Evolutionary conservation across 1,284 basidiomycete species (phyloP), one percentile per base, ranked within the genome.

Genomic region (Paramarasmius palmivorus): DNA sequence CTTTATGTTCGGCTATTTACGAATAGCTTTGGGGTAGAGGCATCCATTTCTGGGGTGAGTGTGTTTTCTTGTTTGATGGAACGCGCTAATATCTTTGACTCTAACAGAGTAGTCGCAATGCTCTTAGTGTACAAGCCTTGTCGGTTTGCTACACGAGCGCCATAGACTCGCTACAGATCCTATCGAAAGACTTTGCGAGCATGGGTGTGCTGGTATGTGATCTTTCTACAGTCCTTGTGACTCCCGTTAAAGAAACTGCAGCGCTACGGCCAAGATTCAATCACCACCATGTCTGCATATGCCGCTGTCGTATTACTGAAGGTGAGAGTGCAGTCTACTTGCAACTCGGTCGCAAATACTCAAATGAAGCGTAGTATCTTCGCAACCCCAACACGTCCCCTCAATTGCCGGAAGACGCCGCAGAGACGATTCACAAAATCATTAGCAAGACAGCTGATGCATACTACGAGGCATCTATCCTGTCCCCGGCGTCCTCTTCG

Each of bases 221-320:
- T 14, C 25, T 40, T 42, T 47, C 4, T 47, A 41, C 50, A 20
- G 38, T 44, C 36, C n/a, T 20, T 38, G 34, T 22, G 2, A 50
- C 37, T 48, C 29, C 22, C 39, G 41, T 55, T 29, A 36, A 20
- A 53, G 49, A 32, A 40, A 36, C 45, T 37, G 15, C 65, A 92
- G 90, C 84, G 85, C 50, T 92, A 92, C 61, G 81, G 86, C 8
- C 90, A 92, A 71, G 90, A 92, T 63, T 84, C 87, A 3, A 82
- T 90, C 56, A 85, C 86, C 4, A 81, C 88, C 42, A 92, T 92
- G 90, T 88, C 87, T 14, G 90, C 89, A 15, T 92, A 92, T 63
- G 83, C 86, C 53, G 88, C 90, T 19, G 83, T 92, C 37, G 86
- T 90, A 65, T 69, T 92, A 52, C 70, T 92, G 53, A 86, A 78